Evolutionary conservation across 2,329 filamentous ascomycete genomes (phyloP), one percentile per base, ranked within the genome.

Genomic region (Nannizzia gypsea): DNA sequence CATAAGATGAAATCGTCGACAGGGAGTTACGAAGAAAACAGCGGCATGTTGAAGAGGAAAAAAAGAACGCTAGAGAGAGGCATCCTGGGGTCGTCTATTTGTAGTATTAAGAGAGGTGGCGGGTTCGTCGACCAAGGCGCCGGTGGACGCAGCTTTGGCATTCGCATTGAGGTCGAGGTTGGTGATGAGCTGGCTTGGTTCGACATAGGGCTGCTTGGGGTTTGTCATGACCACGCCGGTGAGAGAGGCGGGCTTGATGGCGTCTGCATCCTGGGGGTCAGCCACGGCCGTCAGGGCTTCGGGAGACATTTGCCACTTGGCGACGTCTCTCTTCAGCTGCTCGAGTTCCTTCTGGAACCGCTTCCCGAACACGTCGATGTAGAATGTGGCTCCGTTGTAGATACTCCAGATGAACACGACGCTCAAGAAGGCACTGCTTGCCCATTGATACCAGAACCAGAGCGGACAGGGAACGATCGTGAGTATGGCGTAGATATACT

Each of bases 281-380:
- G 38, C 20, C 4, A 56, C 26, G 11, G 38, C 54, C 6, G 31
- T 42, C n/a, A 56, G 31, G 11, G 38, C 54, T 24, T 65, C 63
- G 6, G 59, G 58, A n/a, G 63, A 63, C n/a, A 60, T 50, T 72
- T 96, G 90, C 89, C 90, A 95, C 71, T 90, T 92, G 52, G 86
- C 82, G 6, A 99, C 90, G 69, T 99, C 93, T 59, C 83, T 83
- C 74, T 88, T 91, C 76, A 99, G 82, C 58, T 86, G 82, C 71
- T 99, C 91, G 11, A 99, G 80, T 73, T 99, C 93, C 70, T 92
- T 96, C 77, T 99, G 90, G 79, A 99, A 97, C 1, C 91, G 84
- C 68, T 89, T 95, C 59, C 95, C 93, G 71, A 97, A 99, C 1
- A 97, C 89, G 67, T 99, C 93, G 69, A 99, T 97, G 74, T 99